phyloP scores from a whole-genome alignment of 306 rosid species.

The Gastrolobium villosum region DNA sequence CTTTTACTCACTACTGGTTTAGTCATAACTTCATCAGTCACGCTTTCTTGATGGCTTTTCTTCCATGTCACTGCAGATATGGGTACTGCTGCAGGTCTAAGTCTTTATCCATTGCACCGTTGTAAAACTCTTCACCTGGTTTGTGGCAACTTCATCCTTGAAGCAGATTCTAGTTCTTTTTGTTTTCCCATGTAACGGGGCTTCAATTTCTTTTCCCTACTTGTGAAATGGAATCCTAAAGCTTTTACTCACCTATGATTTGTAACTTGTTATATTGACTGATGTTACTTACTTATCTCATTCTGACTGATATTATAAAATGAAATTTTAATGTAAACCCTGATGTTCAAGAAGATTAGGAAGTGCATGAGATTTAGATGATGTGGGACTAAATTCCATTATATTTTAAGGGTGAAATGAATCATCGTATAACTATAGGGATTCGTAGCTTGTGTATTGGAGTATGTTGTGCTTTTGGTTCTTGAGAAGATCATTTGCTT shows the following conservation, averaged over 20 bases:
- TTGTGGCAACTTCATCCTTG: constrained; percentile 44
- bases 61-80: constrained; percentile 61
- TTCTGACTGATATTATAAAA: constrained; percentile 14
- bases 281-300: neutral
- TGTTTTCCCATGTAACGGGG: neutral
- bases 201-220: neutral
- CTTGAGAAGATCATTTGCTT: neutral
- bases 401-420: constrained; percentile 19
- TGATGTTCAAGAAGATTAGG: constrained; percentile 3
- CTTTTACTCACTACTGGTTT: neutral
- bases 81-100: constrained; percentile 57
- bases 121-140: constrained; percentile 82
- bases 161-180: neutral
- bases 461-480: constrained; percentile 17
- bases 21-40: neutral
- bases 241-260: no score
- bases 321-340: constrained; percentile 12
- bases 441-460: constrained; percentile 7
- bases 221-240: neutral
- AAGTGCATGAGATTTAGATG: constrained; percentile 15
- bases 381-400: neutral
- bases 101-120: constrained; percentile 74
- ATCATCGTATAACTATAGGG: neutral
- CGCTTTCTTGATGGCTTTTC: constrained; percentile 13
- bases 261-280: no score